Percentiles rank a stretch among this genome's conserved stretches.
These are phyloP conservation scores for Aspergillus latus DNA, from an alignment of 2,329 filamentous ascomycete genomes.

Conservation along the genomic window DNA sequence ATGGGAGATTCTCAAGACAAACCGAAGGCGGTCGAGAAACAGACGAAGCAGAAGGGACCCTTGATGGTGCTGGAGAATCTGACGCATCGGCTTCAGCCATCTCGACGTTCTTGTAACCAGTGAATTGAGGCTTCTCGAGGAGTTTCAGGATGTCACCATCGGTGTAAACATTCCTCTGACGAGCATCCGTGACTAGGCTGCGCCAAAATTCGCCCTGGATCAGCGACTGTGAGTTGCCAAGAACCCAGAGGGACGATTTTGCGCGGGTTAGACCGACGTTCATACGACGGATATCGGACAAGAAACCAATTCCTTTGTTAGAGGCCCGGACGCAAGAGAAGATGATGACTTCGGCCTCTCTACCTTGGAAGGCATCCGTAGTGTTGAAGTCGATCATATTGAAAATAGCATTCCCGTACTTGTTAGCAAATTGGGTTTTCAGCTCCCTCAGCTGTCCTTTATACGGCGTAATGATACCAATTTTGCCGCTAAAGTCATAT, in stretches of 20 bases:
- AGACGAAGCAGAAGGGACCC: constrained; percentile 24
- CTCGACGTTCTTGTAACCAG: constrained; percentile 44
- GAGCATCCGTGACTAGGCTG: constrained; percentile 79
- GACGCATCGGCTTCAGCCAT: constrained; percentile 39
- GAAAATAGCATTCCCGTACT: constrained; percentile 72
- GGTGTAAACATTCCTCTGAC: constrained; percentile 72
- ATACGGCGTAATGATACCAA: constrained; percentile 97
- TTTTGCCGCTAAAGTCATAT: constrained; percentile 74
- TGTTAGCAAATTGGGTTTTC: constrained; percentile 68
- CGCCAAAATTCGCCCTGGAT: constrained; percentile 89
- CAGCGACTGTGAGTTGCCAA: constrained; percentile 86
- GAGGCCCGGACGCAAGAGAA: constrained; percentile 97
- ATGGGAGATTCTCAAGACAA: constrained; percentile 23
- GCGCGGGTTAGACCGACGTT: constrained; percentile 97
- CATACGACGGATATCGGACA: constrained; percentile 98
- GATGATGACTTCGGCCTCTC: constrained; percentile 97
- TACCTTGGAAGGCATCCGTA: constrained; percentile 94
- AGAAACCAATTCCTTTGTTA: constrained; percentile 92
- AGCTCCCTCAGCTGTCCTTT: constrained; percentile 87
- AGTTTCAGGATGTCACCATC: constrained; percentile 61
- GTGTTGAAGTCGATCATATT: constrained; percentile 95
- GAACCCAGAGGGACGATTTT: constrained; percentile 93
- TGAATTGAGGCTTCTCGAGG: constrained; percentile 55
- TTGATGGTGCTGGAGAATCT: constrained; percentile 16
- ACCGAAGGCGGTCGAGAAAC: constrained; percentile 35